A percentile compares a stretch with the other conserved stretches of the same genome.
Evolutionary conservation across 2,329 filamentous ascomycete genomes (phyloP).

Genomic region (Colletotrichum tropicale): DNA sequence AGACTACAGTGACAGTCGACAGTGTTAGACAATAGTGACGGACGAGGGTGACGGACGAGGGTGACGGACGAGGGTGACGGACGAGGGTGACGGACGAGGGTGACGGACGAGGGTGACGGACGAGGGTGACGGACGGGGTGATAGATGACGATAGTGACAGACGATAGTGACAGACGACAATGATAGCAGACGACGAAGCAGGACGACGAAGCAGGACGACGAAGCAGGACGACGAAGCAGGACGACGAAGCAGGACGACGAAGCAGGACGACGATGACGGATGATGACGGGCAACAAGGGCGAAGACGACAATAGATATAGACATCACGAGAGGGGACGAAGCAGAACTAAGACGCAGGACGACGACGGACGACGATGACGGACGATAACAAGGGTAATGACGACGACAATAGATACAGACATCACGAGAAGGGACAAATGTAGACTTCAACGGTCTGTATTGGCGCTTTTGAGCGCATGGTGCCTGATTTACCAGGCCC

Average conservation of each 20-base stretch:
- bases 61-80: neutral
- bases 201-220: neutral
- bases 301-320: neutral
- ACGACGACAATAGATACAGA: neutral
- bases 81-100: neutral
- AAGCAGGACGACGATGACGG: neutral
- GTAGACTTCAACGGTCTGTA: conserved; percentile 17
- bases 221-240: neutral
- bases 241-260: neutral
- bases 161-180: neutral
- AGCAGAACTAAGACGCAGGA: neutral
- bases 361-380: neutral
- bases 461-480: conserved; percentile 16
- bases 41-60: neutral
- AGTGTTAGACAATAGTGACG: neutral
- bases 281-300: neutral
- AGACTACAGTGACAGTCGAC: neutral
- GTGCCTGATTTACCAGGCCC: conserved; percentile 2
- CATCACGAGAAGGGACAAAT: neutral
- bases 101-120: neutral
- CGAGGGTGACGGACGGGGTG: too few relatives aligned
- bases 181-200: neutral
- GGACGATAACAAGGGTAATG: neutral
- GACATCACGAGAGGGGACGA: neutral
- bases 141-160: neutral